Conservation (phyloP, 176 grass and related monocot species). For the Oryza glaberrima region DNA sequence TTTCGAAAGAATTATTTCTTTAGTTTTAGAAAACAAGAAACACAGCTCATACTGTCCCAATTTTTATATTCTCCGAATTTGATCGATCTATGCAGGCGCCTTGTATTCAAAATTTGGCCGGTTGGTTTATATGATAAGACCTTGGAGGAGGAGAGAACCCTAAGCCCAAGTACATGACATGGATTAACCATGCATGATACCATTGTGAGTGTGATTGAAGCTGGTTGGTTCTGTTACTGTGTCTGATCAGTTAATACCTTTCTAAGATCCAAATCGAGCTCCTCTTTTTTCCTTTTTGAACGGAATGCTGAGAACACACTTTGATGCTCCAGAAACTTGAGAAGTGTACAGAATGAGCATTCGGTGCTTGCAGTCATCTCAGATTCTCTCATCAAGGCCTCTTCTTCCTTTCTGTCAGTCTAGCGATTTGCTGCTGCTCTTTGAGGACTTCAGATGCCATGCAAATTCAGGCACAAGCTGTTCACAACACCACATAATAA, state of each 20-base stretch:
- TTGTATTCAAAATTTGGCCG: background rate
- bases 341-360: conserved; percentile 50
- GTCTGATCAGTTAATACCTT: conserved; percentile 3
- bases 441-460: conserved; percentile 11
- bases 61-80: background rate
- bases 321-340: conserved; percentile 22
- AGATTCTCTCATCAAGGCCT: conserved; percentile 25
- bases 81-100: background rate
- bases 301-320: conserved; percentile 1
- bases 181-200: background rate
- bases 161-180: background rate
- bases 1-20: background rate
- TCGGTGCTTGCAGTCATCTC: conserved; percentile 48
- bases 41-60: conserved; percentile 41
- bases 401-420: conserved; percentile 28
- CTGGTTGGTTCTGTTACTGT: background rate
- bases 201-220: background rate
- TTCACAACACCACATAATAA: background rate
- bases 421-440: background rate
- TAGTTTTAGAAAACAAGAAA: background rate
- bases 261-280: background rate
- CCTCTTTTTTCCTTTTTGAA: background rate
- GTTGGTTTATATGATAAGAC: background rate
- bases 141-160: background rate
- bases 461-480: conserved; percentile 22